phyloP scores from a whole-genome alignment of 2,329 filamentous ascomycete species.

The Alternaria atra region DNA sequence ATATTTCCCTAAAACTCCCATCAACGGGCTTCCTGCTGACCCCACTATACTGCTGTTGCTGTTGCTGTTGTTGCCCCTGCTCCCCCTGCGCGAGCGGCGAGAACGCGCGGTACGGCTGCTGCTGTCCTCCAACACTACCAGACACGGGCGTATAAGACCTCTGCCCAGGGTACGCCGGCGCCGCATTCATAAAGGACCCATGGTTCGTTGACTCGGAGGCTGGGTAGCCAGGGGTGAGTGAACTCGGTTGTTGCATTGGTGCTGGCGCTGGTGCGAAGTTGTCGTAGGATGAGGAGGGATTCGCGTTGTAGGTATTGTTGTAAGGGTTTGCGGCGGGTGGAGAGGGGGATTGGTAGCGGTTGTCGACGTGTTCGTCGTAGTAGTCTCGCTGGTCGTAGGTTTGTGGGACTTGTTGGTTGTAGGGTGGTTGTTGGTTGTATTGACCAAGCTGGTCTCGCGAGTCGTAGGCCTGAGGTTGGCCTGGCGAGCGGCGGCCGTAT shows the following conservation, averaged over 20 bases:
- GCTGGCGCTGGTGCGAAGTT: conserved; percentile 1
- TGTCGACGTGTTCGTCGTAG: conserved; percentile 3
- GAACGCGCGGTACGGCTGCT: conserved; percentile 12
- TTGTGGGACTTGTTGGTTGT: conserved; percentile 9
- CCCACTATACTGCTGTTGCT: conserved; percentile 5
- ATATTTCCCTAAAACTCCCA: conserved; percentile 12
- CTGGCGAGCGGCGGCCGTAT: conserved; percentile 28
- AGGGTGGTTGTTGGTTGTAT: conserved; percentile 20
- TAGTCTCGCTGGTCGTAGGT: conserved; percentile 17
- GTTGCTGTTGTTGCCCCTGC: background rate
- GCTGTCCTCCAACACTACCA: background rate
- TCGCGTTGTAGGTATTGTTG: background rate
- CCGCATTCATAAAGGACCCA: background rate
- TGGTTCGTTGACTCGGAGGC: background rate
- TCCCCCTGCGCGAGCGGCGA: conserved; percentile 4
- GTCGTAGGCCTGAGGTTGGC: conserved; percentile 21
- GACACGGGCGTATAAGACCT: conserved; percentile 10
- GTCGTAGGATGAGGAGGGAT: conserved; percentile 9
- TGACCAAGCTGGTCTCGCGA: conserved; percentile 23
- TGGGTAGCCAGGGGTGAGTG: conserved; percentile 2
- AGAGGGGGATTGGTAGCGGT: conserved; percentile 5
- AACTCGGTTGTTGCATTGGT: background rate
- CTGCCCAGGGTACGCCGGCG: conserved; percentile 11
- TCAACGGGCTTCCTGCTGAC: conserved; percentile 1
- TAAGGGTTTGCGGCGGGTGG: conserved; percentile 12